These are phyloP conservation scores for Macadamia integrifolia DNA, from an alignment of 164 flowering plant species.

Conservation along the genomic window DNA sequence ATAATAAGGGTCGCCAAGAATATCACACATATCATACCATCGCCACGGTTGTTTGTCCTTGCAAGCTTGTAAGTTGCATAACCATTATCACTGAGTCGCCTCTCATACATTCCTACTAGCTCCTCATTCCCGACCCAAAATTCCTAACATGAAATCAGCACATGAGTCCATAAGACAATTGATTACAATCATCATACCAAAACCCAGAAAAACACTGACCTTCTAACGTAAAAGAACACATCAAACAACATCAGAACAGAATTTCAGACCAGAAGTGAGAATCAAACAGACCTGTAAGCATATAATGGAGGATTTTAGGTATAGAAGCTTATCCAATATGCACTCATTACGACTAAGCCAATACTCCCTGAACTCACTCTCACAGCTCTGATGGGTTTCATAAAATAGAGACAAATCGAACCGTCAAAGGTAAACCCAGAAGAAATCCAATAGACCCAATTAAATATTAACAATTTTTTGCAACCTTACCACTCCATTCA, in stretches of 20 bases:
- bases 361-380: slow-evolving; percentile 63
- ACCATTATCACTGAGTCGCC: slow-evolving; percentile 76
- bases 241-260: not conserved
- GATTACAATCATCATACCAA: not conserved
- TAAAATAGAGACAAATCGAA: too few relatives aligned
- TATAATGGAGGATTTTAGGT: slow-evolving; percentile 79
- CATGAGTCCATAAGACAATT: too few relatives aligned
- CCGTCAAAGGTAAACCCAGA: too few relatives aligned
- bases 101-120: slow-evolving; percentile 78
- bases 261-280: not conserved
- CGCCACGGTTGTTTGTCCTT: slow-evolving; percentile 93
- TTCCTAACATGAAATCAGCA: slow-evolving; percentile 38
- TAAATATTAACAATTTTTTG: too few relatives aligned
- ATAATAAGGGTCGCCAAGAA: not conserved
- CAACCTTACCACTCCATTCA: slow-evolving; percentile 12
- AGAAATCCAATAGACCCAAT: too few relatives aligned
- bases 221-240: not conserved
- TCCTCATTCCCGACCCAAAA: slow-evolving; percentile 96
- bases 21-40: slow-evolving; percentile 41
- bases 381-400: slow-evolving; percentile 42
- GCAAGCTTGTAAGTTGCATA: slow-evolving; percentile 71
- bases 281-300: slow-evolving; percentile 69
- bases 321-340: slow-evolving; percentile 71
- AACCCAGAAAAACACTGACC: not conserved
- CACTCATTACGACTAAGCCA: slow-evolving; percentile 75